Percentiles rank a stretch among this genome's conserved stretches.
phyloP scores from a whole-genome alignment of 352 stramenopile genomes.

The Phytophthora tentaculata region DNA sequence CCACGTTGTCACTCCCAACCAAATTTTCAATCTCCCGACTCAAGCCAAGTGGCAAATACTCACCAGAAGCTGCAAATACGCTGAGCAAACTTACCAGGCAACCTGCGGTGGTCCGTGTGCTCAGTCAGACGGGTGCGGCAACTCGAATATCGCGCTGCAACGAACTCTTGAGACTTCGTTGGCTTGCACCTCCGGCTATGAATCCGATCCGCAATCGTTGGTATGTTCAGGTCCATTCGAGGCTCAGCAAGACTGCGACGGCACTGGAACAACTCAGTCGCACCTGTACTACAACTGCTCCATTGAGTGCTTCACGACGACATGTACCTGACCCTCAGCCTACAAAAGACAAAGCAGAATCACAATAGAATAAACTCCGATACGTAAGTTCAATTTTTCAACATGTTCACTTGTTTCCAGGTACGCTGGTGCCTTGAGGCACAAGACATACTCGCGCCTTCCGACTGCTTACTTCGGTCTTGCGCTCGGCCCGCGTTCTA shows the following conservation, averaged over 20 bases:
- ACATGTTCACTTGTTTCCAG: slow-evolving; percentile 50
- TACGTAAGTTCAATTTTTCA: slow-evolving; percentile 39
- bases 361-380: slow-evolving; percentile 13
- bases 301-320: slow-evolving; percentile 59
- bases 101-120: slow-evolving; percentile 52
- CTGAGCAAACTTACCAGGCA: slow-evolving; percentile 50
- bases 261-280: slow-evolving; percentile 32
- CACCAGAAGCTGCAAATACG: slow-evolving; percentile 65
- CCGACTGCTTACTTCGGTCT: slow-evolving; percentile 33
- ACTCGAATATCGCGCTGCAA: slow-evolving; percentile 55
- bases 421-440: slow-evolving; percentile 35
- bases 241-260: slow-evolving; percentile 51
- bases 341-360: slow-evolving; percentile 9
- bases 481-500: slow-evolving; percentile 40
- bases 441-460: slow-evolving; percentile 33
- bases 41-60: slow-evolving; percentile 64
- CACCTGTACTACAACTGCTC: slow-evolving; percentile 71
- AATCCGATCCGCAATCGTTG: slow-evolving; percentile 54
- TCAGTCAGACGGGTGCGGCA: slow-evolving; percentile 47
- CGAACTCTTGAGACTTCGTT: slow-evolving; percentile 40
- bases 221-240: slow-evolving; percentile 65
- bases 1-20: slow-evolving; percentile 74
- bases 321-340: slow-evolving; percentile 43
- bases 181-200: slow-evolving; percentile 42
- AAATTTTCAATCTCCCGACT: slow-evolving; percentile 60